phyloP scores from a whole-genome alignment of 2,329 filamentous ascomycete species.

The Corynespora cassiicola region DNA sequence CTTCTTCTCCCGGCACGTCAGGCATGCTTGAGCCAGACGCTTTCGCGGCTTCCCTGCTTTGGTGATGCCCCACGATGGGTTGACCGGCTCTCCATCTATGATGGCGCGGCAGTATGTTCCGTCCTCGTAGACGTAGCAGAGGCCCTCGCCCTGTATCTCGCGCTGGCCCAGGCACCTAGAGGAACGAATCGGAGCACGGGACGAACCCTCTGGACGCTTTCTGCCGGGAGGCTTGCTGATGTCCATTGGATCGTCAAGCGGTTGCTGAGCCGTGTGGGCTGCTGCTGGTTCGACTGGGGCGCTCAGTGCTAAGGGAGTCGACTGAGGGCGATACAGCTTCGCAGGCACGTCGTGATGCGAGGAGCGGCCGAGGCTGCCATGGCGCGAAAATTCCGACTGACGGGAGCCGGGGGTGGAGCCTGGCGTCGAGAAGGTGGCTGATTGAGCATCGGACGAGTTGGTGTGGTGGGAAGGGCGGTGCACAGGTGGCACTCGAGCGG shows the following conservation, averaged over 20 bases:
- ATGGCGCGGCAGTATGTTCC: slow-evolving; percentile 81
- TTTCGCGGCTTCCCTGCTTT: slow-evolving; percentile 95
- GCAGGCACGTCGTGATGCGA: slow-evolving; percentile 26
- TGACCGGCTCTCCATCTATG: slow-evolving; percentile 86
- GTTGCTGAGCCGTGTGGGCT: slow-evolving; percentile 19
- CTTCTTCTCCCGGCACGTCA: slow-evolving; percentile 95
- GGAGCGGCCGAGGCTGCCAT: slow-evolving; percentile 27
- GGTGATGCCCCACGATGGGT: slow-evolving; percentile 91
- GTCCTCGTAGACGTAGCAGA: slow-evolving; percentile 88
- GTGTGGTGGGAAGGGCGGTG: slow-evolving; percentile 31
- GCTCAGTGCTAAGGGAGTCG: slow-evolving; percentile 26
- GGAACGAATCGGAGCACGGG: slow-evolving; percentile 38
- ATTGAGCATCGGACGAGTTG: slow-evolving; percentile 26
- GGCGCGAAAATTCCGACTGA: slow-evolving; percentile 29
- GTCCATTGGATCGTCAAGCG: slow-evolving; percentile 39
- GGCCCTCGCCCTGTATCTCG: slow-evolving; percentile 77
- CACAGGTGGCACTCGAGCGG: slow-evolving; percentile 33
- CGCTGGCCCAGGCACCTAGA: slow-evolving; percentile 46
- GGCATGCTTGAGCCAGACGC: slow-evolving; percentile 87
- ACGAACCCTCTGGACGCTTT: slow-evolving; percentile 40
- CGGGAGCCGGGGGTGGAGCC: slow-evolving; percentile 25
- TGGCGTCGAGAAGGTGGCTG: slow-evolving; percentile 28
- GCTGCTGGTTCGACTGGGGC: slow-evolving; percentile 26
- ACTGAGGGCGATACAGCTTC: slow-evolving; percentile 29
- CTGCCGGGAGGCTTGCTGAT: slow-evolving; percentile 33